These are phyloP conservation scores for Pleurotus sapidus DNA, from an alignment of 768 basidiomycete genomes.

Conservation along the genomic window DNA sequence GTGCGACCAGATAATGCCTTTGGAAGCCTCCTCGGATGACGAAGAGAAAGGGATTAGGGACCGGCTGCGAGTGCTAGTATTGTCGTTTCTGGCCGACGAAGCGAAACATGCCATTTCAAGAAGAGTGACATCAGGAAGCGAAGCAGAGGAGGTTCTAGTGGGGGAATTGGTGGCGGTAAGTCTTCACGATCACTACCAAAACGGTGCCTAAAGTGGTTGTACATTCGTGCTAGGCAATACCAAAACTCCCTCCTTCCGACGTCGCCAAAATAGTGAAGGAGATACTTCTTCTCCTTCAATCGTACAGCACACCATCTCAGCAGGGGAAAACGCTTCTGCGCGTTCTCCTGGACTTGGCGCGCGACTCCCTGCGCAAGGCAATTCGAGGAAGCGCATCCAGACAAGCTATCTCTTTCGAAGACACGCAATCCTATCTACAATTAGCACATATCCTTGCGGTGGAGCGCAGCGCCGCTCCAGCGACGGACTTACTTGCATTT, in stretches of 20 bases:
- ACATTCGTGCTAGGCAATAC: conserved; percentile 41
- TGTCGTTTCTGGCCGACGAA: conserved; percentile 55
- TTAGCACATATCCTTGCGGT: conserved; percentile 41
- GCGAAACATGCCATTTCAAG: conserved; percentile 41
- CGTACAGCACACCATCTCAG: conserved; percentile 27
- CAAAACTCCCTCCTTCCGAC: conserved; percentile 37
- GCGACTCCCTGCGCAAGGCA: conserved; percentile 27
- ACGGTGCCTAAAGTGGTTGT: background rate
- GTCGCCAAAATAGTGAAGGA: conserved; percentile 48
- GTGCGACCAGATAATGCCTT: conserved; percentile 61
- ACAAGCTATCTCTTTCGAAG: conserved; percentile 29
- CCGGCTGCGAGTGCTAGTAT: conserved; percentile 54
- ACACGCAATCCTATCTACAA: conserved; percentile 41
- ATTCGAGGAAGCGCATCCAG: conserved; percentile 11
- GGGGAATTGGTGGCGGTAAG: conserved; percentile 48
- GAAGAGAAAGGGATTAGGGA: conserved; percentile 58
- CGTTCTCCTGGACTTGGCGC: conserved; percentile 33
- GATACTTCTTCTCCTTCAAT: conserved; percentile 47
- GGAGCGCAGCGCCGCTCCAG: conserved; percentile 32
- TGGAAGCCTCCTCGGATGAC: conserved; percentile 49
- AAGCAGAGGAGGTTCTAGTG: conserved; percentile 46
- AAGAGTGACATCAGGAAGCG: conserved; percentile 39
- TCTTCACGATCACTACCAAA: background rate
- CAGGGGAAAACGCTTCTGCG: conserved; percentile 17
- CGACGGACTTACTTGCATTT: conserved; percentile 49